A percentile compares a stretch with the other conserved stretches of the same genome.
These are phyloP conservation scores for Saksenaea oblongispora DNA, from an alignment of 371 early-diverging fungal species.

Conservation along the genomic window DNA sequence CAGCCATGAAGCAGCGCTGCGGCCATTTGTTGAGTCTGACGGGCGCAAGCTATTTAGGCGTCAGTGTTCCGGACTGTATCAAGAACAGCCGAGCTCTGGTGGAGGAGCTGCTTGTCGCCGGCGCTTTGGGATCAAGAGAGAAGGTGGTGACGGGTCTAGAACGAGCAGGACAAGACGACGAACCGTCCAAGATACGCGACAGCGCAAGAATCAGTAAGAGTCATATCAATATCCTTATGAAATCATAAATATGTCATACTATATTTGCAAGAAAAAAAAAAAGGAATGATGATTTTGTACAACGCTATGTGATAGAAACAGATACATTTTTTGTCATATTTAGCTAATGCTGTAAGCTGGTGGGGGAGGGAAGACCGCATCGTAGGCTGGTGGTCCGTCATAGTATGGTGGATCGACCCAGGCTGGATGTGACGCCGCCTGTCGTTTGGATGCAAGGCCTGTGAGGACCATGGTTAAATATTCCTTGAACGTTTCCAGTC, in stretches of 20 bases:
- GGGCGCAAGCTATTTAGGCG: constrained; percentile 85
- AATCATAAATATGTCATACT: constrained; percentile 19
- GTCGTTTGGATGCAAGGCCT: constrained; percentile 4
- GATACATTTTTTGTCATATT: neutral
- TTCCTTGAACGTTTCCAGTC: constrained; percentile 11
- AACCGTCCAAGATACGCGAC: constrained; percentile 21
- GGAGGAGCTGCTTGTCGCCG: constrained; percentile 45
- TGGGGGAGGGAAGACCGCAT: neutral
- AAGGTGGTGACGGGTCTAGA: constrained; percentile 60
- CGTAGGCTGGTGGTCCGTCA: neutral
- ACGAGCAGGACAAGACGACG: constrained; percentile 18
- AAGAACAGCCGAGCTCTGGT: constrained; percentile 71
- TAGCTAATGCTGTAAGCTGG: neutral
- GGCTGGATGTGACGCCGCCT: neutral
- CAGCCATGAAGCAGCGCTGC: constrained; percentile 35
- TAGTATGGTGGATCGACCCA: neutral
- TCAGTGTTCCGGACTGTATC: constrained; percentile 88
- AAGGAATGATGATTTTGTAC: neutral
- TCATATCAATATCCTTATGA: constrained; percentile 39
- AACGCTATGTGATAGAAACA: neutral
- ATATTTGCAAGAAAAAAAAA: neutral
- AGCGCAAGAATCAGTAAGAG: constrained; percentile 39
- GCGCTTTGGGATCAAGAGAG: constrained; percentile 36
- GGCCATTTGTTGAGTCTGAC: constrained; percentile 68
- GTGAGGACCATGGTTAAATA: constrained; percentile 16